phyloP scores from a whole-genome alignment of 1,284 basidiomycete species.

The Microbotryomycetes sp. region DNA sequence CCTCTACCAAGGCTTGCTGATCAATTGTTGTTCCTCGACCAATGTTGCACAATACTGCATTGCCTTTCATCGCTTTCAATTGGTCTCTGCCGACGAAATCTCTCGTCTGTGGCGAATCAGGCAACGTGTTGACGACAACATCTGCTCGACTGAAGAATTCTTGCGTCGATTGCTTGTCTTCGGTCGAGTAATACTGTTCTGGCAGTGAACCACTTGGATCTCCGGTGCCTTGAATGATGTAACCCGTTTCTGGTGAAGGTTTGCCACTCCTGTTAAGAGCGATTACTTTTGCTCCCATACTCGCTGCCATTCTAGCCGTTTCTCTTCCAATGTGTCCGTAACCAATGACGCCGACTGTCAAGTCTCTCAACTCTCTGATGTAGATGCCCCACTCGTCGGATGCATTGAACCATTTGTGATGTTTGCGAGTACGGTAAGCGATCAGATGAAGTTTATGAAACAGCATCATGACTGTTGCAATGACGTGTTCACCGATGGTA shows the following conservation, averaged over 20 bases:
- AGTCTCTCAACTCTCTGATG: conserved; percentile 13
- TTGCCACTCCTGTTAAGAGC: not conserved
- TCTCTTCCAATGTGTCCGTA: conserved; percentile 4
- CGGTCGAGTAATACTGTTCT: conserved; percentile 15
- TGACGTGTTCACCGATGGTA: not conserved
- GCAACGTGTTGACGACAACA: conserved; percentile 33
- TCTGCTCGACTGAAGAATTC: conserved; percentile 28
- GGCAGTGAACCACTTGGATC: conserved; percentile 4
- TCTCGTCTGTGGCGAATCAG: conserved; percentile 12
- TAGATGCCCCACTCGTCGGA: not conserved
- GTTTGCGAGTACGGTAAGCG: not conserved
- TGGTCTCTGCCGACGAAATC: conserved; percentile 22
- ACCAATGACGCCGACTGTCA: conserved; percentile 24
- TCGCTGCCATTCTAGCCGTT: not conserved
- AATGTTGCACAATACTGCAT: conserved; percentile 35
- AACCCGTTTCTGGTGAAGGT: not conserved
- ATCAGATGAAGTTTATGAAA: not conserved
- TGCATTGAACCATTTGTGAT: not conserved
- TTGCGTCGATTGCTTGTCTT: not conserved
- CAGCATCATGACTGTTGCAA: not conserved
- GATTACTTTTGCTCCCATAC: not conserved
- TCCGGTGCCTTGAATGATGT: not conserved
- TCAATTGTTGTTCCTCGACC: conserved; percentile 37
- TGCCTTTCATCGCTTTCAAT: conserved; percentile 30
- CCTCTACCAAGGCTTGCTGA: conserved; percentile 31